Conservation (phyloP, 257 asterid species). For the Perilla frutescens region DNA sequence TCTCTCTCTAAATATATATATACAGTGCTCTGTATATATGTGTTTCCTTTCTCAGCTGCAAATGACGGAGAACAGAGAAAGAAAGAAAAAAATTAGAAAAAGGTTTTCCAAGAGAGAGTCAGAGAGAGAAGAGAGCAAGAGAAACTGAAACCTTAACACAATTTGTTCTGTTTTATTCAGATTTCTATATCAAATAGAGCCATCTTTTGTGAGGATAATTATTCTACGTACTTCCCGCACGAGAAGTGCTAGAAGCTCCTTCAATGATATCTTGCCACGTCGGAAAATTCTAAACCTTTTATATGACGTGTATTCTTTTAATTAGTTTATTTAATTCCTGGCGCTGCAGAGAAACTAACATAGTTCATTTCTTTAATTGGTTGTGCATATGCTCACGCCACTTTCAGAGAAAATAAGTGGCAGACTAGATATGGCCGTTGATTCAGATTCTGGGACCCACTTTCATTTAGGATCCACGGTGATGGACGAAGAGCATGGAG, state of each 20-base stretch:
- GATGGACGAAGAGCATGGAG: background rate
- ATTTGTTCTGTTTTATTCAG: conserved; percentile 13
- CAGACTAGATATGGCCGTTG: background rate
- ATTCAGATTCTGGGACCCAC: background rate
- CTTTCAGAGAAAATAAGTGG: too few species aligned
- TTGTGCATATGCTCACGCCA: background rate
- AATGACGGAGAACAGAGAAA: conserved; percentile 19
- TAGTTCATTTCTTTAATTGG: background rate
- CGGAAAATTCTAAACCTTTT: background rate
- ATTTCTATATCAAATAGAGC: conserved; percentile 9
- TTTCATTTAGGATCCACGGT: background rate
- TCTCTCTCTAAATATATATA: background rate
- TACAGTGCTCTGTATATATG: background rate
- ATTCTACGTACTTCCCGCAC: background rate
- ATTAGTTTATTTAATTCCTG: background rate
- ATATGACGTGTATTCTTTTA: background rate
- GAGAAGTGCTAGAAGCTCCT: too few species aligned
- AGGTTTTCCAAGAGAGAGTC: conserved; percentile 25
- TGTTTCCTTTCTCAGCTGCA: conserved; percentile 27
- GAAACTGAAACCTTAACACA: conserved; percentile 16
- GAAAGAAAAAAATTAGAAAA: conserved; percentile 9
- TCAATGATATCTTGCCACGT: conserved; percentile 1
- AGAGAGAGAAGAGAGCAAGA: conserved; percentile 17
- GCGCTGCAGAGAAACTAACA: background rate
- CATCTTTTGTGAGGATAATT: background rate